Evolutionary conservation across 2,329 filamentous ascomycete genomes (phyloP).

Genomic region (Raffaelea ambrosiae): DNA sequence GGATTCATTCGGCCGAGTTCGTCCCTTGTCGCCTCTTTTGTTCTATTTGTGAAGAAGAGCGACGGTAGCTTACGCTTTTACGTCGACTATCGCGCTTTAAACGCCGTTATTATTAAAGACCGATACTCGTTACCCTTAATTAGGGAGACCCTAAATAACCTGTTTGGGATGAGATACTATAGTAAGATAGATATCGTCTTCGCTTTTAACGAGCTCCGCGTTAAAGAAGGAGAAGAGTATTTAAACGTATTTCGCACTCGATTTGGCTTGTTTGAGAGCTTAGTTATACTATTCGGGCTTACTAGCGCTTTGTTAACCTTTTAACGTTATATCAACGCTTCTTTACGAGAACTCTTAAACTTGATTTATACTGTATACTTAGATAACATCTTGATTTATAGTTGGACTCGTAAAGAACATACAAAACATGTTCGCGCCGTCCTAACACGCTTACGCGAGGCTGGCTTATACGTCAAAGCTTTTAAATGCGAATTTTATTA

Average conservation of each 20-base stretch:
- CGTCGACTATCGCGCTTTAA: background rate
- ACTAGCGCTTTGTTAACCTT: background rate
- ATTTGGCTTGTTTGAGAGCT: background rate
- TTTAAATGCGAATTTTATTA: too few relatives aligned
- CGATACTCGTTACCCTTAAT: background rate
- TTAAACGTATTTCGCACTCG: background rate
- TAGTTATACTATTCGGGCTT: background rate
- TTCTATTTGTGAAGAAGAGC: background rate
- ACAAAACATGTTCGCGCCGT: background rate
- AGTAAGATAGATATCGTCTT: background rate
- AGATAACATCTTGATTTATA: background rate
- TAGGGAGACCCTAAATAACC: background rate
- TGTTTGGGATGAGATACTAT: background rate
- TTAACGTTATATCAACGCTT: background rate
- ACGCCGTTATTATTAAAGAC: background rate
- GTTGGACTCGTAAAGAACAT: background rate
- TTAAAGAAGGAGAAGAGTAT: background rate
- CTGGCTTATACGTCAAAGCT: too few relatives aligned
- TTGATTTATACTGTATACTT: background rate
- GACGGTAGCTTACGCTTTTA: background rate
- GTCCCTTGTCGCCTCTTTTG: background rate
- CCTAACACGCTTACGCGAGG: too few relatives aligned
- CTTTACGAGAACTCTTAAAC: background rate
- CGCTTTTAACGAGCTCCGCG: background rate
- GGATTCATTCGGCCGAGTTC: background rate